Evolutionary conservation across 768 basidiomycete species (phyloP).

Genomic region (Aureoboletus auriporus): DNA sequence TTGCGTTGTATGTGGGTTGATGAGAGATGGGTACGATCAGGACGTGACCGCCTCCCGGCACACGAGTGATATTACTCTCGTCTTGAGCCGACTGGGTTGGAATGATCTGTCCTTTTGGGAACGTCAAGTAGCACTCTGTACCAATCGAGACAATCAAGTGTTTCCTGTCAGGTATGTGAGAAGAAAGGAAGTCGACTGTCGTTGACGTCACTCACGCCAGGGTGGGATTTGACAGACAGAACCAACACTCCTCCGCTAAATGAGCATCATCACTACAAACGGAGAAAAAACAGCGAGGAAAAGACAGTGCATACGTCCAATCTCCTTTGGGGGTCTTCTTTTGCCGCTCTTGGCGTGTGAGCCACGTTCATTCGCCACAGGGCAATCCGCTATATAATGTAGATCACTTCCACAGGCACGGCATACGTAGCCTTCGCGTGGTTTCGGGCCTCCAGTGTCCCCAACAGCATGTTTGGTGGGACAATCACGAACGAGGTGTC

Average conservation of each 20-base stretch:
- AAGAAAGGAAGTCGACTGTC: not conserved
- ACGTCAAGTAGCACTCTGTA: conserved; percentile 86
- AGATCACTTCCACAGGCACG: conserved; percentile 84
- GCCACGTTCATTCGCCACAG: conserved; percentile 54
- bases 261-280: conserved; percentile 7
- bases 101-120: conserved; percentile 95
- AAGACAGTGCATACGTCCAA: conserved; percentile 61
- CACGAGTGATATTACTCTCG: conserved; percentile 35
- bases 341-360: conserved; percentile 29
- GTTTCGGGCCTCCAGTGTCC: conserved; percentile 80
- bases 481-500: conserved; percentile 87
- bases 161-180: conserved; percentile 52
- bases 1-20: conserved; percentile 80
- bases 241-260: conserved; percentile 93
- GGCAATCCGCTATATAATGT: conserved; percentile 88
- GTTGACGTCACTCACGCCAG: conserved; percentile 57
- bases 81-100: conserved; percentile 63
- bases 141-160: conserved; percentile 96
- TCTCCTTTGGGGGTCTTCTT: conserved; percentile 66
- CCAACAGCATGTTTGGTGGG: conserved; percentile 74
- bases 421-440: conserved; percentile 84
- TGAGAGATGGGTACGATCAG: conserved; percentile 93
- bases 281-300: not conserved
- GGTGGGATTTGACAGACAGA: conserved; percentile 93
- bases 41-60: conserved; percentile 96